Base-by-base conservation (phyloP, 73 alveolate genomes). In the Halteria grandinella region DNA sequence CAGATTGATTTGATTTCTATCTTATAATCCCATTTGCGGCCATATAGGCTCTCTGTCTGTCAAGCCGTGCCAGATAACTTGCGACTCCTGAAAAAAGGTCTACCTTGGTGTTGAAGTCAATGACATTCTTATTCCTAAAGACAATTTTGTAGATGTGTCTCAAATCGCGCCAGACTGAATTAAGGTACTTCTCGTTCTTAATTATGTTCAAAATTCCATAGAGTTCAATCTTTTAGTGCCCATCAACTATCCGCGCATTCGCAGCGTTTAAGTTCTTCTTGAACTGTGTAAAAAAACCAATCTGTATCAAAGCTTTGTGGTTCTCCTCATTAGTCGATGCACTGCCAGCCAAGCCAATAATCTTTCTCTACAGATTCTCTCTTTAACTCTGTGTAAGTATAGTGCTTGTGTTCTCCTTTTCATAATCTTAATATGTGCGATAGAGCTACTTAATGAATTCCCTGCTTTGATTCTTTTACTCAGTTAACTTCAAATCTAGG, bases 51-150 rank as follows among this genome's bases (percentile, higher is more conserved):
- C 91, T 1, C 51, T 27, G 3, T 40, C 29, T 72, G 51, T 11
- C 31, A n/a, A n/a, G n/a, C n/a, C n/a, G n/a, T n/a, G n/a, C 50
- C 14, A 82, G 53, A 70, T 55, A 71, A 43, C 59, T 57, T 1
- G 91, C 71, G 39, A 75, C 51, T 33, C 73, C 86, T n/a, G 84
- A 74, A 39, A 82, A 82, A n/a, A 82, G 66, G 39, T 82, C 91
- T 12, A 82, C 86, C 23, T 73, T 55, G 0, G 91, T 82, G 41
- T 82, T 82, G 74, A 55, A 82, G 55, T 82, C 91, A 0, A 82
- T 59, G 44, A n/a, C n/a, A n/a, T 82, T 71, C 28, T 55, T 17
- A 37, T 71, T 72, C 28, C 47, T 72, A 0, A 80, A 40, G 39
- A 86, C 91, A 45, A 50, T 47, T 31, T 72, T 73, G 36, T 82